These are phyloP conservation scores for Kazachstania kunashirensis DNA, from an alignment of 805 yeast species.

Conservation along the genomic window DNA sequence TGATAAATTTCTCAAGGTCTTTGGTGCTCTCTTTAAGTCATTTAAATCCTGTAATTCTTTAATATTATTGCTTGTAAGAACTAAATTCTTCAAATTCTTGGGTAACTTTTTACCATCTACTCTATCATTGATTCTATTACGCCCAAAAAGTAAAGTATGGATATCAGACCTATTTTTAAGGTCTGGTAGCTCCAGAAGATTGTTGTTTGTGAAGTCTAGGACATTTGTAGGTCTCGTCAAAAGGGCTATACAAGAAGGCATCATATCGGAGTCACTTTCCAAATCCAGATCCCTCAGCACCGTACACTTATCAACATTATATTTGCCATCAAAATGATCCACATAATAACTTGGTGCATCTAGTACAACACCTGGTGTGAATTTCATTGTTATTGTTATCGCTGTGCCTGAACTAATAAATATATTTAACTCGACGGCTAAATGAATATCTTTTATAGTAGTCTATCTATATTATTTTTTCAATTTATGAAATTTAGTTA, in stretches of 20 bases:
- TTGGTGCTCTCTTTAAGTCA: slow-evolving; percentile 33
- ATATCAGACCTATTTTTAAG: slow-evolving; percentile 31
- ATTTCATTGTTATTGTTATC: slow-evolving; percentile 35
- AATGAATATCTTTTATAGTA: no score
- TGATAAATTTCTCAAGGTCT: slow-evolving; percentile 38
- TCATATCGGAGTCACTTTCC: slow-evolving; percentile 34
- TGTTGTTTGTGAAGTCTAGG: slow-evolving; percentile 73
- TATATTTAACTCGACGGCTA: no score
- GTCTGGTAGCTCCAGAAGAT: slow-evolving; percentile 50
- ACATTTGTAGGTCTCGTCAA: slow-evolving; percentile 39
- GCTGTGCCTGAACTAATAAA: no score
- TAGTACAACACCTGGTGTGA: slow-evolving; percentile 41
- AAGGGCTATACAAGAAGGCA: slow-evolving; percentile 33
- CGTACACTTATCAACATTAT: slow-evolving; percentile 22
- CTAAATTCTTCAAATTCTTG: slow-evolving; percentile 37
- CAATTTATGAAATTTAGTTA: neutral
- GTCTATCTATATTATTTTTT: neutral
- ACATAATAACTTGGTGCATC: slow-evolving; percentile 41
- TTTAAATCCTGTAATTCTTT: slow-evolving; percentile 41
- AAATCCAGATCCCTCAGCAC: slow-evolving; percentile 29
- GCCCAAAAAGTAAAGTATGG: slow-evolving; percentile 48
- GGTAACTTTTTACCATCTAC: slow-evolving; percentile 31
- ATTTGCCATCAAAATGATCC: slow-evolving; percentile 31
- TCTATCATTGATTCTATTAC: slow-evolving; percentile 42
- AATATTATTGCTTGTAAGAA: slow-evolving; percentile 41